Base-by-base conservation (phyloP, 192 early-diverging fungal genomes). In the Phycomyces blakesleeanus region DNA sequence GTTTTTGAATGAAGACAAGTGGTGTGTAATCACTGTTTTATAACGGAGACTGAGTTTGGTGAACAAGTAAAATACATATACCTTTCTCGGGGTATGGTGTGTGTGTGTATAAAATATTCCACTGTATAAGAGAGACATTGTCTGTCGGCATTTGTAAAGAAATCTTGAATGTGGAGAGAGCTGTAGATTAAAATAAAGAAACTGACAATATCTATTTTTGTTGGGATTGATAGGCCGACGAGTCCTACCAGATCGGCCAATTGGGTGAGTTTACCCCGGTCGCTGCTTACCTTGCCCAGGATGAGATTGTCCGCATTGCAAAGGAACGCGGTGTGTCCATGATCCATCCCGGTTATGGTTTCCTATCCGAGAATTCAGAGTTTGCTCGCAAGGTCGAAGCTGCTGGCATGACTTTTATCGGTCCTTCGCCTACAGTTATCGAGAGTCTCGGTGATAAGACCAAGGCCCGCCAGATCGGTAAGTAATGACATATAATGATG, bases 341-440 rank as follows among this genome's bases (percentile, higher is more conserved):
- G 72, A 92, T 98, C 74, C 96, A 97, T 65, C 96, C 94, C 25
- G 94, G 94, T 52, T 98, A 98, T 75, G 96, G 96, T 34, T 97
- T 98, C 81, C 78, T 98, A 40, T 87, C 89, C 29, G 96, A 98
- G 76, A 97, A 98, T 70, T 81, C 95, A 16, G 80, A 80, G 55
- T 98, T 98, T 79, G 95, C 95, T 8, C 81, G 85, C 69, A 92
- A 91, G 73, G 91, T 94, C 38, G 88, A 89, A 60, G 89, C 78
- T 3, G 92, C 92, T 14, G 95, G 93, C 39, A 91, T 98, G 61
- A 87, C 91, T 42, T 98, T 93, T 75, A 88, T 93, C 29, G 96
- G 96, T 37, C 96, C 96, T 6, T 71, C 77, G 12, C 82, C 91
- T 14, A 79, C 89, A 55, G 87, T 91, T 22, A 96, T 98, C 72